These are phyloP conservation scores for Domatiomyces catenatus DNA, from an alignment of 2,329 filamentous ascomycete species.

Conservation along the genomic window DNA sequence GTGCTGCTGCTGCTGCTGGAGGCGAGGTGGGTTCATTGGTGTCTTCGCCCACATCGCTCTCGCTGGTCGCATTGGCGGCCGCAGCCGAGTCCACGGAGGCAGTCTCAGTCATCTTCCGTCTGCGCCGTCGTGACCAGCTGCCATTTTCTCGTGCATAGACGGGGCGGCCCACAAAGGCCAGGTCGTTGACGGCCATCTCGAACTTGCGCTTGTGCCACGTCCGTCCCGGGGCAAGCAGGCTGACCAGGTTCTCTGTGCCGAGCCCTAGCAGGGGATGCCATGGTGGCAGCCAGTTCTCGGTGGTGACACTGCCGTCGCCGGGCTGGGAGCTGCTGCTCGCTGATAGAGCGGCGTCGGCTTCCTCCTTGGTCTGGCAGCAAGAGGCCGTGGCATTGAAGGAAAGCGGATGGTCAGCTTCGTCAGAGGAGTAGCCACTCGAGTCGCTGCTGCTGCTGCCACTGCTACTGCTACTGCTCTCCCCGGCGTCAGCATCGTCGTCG, in stretches of 20 bases:
- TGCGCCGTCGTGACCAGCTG: slow-evolving; percentile 55
- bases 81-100: background rate
- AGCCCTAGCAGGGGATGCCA: slow-evolving; percentile 56
- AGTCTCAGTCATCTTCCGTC: slow-evolving; percentile 26
- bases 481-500: slow-evolving; percentile 5
- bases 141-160: slow-evolving; percentile 68
- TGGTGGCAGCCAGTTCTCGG: slow-evolving; percentile 16
- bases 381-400: background rate
- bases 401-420: slow-evolving; percentile 2
- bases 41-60: slow-evolving; percentile 16
- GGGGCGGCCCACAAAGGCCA: slow-evolving; percentile 69
- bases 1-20: slow-evolving; percentile 15
- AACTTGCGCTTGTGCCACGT: slow-evolving; percentile 70
- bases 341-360: slow-evolving; percentile 7
- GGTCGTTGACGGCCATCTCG: slow-evolving; percentile 64
- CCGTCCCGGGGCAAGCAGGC: slow-evolving; percentile 55
- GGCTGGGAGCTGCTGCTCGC: slow-evolving; percentile 23
- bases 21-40: slow-evolving; percentile 19
- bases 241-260: slow-evolving; percentile 61
- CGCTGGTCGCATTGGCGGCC: background rate
- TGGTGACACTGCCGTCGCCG: background rate
- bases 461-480: slow-evolving; percentile 14
- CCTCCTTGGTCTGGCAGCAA: background rate
- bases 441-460: slow-evolving; percentile 15
- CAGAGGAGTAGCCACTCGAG: slow-evolving; percentile 9